Conservation (phyloP, 805 yeast genomes). For the Candida rishiriensis region DNA sequence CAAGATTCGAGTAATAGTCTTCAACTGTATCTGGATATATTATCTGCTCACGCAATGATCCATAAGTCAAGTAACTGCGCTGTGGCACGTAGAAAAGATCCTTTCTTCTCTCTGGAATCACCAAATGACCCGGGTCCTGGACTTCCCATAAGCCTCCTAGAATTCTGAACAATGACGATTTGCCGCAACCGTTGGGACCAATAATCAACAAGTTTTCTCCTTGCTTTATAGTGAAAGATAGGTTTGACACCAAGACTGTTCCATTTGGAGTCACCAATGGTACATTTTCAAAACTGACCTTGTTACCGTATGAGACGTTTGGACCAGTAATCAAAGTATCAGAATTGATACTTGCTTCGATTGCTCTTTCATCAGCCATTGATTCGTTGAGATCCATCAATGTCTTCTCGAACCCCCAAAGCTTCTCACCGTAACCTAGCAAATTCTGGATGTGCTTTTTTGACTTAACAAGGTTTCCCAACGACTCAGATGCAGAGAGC, state of each 20-base stretch:
- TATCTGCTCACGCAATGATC: constrained; percentile 80
- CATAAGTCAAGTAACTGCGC: constrained; percentile 79
- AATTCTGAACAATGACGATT: constrained; percentile 85
- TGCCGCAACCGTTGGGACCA: constrained; percentile 96
- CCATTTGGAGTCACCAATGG: constrained; percentile 86
- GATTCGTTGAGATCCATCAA: constrained; percentile 44
- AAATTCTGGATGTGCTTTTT: constrained; percentile 81
- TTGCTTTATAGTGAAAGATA: constrained; percentile 67
- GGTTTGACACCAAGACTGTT: constrained; percentile 59
- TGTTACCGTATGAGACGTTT: constrained; percentile 44
- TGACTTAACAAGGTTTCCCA: constrained; percentile 81
- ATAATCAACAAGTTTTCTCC: constrained; percentile 86
- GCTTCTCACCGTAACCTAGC: constrained; percentile 74
- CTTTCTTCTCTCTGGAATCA: constrained; percentile 59
- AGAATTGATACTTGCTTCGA: constrained; percentile 12
- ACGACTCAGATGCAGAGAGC: constrained; percentile 79
- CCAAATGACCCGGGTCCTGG: constrained; percentile 46
- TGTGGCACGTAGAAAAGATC: constrained; percentile 88
- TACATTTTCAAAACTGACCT: constrained; percentile 66
- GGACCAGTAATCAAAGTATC: constrained; percentile 29
- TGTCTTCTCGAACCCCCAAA: constrained; percentile 62
- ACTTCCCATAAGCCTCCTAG: constrained; percentile 95
- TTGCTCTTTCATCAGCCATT: constrained; percentile 19
- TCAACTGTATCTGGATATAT: constrained; percentile 77
- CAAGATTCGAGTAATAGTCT: constrained; percentile 40